Conservation (phyloP, 441 rosid species). For the Corymbia citriodora region DNA sequence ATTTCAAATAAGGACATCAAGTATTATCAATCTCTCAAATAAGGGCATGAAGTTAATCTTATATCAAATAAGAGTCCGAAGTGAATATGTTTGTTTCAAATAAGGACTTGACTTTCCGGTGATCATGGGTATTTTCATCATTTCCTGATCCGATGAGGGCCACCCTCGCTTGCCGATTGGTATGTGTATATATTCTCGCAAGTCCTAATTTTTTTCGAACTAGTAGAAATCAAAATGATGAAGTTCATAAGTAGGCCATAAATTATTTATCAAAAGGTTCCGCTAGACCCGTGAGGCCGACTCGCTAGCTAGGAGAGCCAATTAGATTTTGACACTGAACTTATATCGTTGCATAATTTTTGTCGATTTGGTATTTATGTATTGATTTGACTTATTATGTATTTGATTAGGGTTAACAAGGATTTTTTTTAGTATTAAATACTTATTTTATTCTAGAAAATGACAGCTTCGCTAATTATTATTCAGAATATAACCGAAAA, state of each 20-base stretch:
- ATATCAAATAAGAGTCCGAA: no score
- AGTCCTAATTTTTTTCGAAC: neutral
- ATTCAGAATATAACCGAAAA: neutral
- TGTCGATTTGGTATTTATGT: neutral
- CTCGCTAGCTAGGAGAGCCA: neutral
- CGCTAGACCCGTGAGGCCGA: neutral
- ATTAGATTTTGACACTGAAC: neutral
- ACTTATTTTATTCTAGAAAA: neutral
- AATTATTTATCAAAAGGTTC: neutral
- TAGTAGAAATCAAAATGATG: neutral
- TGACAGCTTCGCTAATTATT: neutral
- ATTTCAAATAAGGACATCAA: no score
- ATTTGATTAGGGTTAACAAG: neutral
- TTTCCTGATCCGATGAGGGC: no score
- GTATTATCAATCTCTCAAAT: no score
- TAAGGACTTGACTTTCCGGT: no score
- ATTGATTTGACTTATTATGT: no score
- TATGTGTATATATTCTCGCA: neutral
- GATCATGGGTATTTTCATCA: no score
- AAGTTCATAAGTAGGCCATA: neutral
- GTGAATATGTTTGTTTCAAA: no score
- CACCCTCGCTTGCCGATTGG: no score
- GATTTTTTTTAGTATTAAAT: neutral
- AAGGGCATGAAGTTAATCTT: no score
- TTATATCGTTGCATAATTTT: neutral